Conservation (phyloP, 352 stramenopile genomes). For the Phytophthora cactorum region DNA sequence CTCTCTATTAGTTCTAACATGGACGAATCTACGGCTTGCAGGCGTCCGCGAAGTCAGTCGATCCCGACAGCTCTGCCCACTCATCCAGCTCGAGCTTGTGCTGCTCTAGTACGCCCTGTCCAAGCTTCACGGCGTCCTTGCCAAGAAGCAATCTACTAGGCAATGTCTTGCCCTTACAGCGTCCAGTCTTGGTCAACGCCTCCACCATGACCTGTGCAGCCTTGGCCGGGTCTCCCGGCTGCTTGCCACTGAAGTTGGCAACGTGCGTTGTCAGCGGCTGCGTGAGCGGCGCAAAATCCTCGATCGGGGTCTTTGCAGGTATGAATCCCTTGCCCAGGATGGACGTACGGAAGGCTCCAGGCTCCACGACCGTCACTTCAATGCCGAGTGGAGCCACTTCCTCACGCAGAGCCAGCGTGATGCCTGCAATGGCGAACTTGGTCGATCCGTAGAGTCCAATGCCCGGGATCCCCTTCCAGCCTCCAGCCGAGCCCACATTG, state of each 20-base stretch:
- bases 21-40: conserved; percentile 18
- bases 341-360: conserved; percentile 44
- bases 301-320: conserved; percentile 24
- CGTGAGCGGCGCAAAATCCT: conserved; percentile 33
- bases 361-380: conserved; percentile 42
- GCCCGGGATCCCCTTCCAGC: conserved; percentile 33
- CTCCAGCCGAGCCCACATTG: conserved; percentile 48
- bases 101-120: conserved; percentile 25
- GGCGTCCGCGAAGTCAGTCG: conserved; percentile 32
- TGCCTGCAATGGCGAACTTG: conserved; percentile 44
- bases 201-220: conserved; percentile 41
- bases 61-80: conserved; percentile 30
- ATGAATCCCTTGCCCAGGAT: conserved; percentile 7
- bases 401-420: conserved; percentile 40
- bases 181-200: conserved; percentile 44
- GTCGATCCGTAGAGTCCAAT: conserved; percentile 48
- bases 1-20: conserved; percentile 18
- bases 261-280: conserved; percentile 38
- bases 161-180: conserved; percentile 31
- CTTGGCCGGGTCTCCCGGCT: conserved; percentile 42
- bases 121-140: conserved; percentile 35
- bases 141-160: conserved; percentile 36
- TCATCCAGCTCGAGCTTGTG: conserved; percentile 30
- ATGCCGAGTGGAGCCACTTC: conserved; percentile 35
- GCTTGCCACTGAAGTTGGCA: conserved; percentile 35